These are phyloP conservation scores for Zychaea mexicana DNA, from an alignment of 371 early-diverging fungal genomes.

Conservation along the genomic window DNA sequence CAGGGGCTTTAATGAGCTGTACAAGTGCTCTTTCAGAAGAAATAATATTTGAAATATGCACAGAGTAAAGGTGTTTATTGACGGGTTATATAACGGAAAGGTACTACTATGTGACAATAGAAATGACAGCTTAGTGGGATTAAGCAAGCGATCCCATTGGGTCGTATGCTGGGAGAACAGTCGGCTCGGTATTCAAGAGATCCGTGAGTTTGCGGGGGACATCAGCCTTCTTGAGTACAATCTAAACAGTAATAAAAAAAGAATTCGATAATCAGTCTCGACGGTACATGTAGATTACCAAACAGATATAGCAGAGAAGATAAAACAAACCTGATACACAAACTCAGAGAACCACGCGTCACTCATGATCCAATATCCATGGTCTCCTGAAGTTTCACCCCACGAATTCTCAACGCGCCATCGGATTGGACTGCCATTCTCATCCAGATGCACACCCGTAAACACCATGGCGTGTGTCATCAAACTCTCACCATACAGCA, in stretches of 20 bases:
- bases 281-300: background rate
- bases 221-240: conserved; percentile 71
- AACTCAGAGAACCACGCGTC: conserved; percentile 83
- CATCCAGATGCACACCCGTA: conserved; percentile 80
- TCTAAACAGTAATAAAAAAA: conserved; percentile 15
- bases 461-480: conserved; percentile 90
- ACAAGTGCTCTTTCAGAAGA: too few species aligned
- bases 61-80: background rate
- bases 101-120: background rate
- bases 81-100: too few species aligned
- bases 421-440: conserved; percentile 59
- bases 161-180: conserved; percentile 77
- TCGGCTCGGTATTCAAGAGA: conserved; percentile 64
- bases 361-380: conserved; percentile 80
- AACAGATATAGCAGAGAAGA: background rate
- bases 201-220: conserved; percentile 61
- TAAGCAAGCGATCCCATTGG: conserved; percentile 68
- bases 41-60: too few species aligned
- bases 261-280: too few species aligned
- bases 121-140: background rate
- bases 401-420: conserved; percentile 87
- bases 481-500: conserved; percentile 72
- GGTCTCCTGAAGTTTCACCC: conserved; percentile 71
- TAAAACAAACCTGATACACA: conserved; percentile 64
- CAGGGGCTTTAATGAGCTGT: too few species aligned